These are phyloP conservation scores for Russula compacta DNA, from an alignment of 768 basidiomycete genomes.

Conservation along the genomic window DNA sequence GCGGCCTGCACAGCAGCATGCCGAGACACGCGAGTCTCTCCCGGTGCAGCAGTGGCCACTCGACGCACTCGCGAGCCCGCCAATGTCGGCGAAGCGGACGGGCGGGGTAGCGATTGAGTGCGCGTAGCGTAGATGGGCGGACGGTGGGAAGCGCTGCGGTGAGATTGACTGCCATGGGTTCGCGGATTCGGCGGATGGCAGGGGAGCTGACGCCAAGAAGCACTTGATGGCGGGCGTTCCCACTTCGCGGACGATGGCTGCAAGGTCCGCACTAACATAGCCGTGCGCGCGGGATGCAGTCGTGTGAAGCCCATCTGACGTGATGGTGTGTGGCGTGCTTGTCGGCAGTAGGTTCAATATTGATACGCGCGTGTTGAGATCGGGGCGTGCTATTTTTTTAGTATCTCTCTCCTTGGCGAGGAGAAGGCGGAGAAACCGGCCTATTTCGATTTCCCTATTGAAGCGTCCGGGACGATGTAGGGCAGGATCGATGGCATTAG, in stretches of 20 bases:
- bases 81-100: conserved; percentile 80
- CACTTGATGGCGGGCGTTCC: conserved; percentile 88
- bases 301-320: conserved; percentile 46
- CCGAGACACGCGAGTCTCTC: conserved; percentile 83
- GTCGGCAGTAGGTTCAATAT: conserved; percentile 78
- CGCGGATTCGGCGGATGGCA: background rate
- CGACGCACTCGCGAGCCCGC: conserved; percentile 87
- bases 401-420: background rate
- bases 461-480: conserved; percentile 84
- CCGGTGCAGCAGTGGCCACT: conserved; percentile 88
- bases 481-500: conserved; percentile 93
- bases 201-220: conserved; percentile 38
- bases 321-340: conserved; percentile 70
- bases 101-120: conserved; percentile 81
- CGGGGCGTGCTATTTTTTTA: conserved; percentile 53
- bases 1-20: conserved; percentile 87
- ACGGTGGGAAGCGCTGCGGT: conserved; percentile 63
- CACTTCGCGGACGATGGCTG: conserved; percentile 86
- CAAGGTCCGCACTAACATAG: conserved; percentile 94
- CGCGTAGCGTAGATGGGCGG: conserved; percentile 89
- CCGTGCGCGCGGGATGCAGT: conserved; percentile 82
- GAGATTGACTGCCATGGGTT: conserved; percentile 55
- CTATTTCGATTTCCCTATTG: conserved; percentile 94
- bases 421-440: conserved; percentile 31
- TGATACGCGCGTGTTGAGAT: conserved; percentile 70